Conservation (phyloP, 2,329 filamentous ascomycete species). For the Arthrocladium fulminans region DNA sequence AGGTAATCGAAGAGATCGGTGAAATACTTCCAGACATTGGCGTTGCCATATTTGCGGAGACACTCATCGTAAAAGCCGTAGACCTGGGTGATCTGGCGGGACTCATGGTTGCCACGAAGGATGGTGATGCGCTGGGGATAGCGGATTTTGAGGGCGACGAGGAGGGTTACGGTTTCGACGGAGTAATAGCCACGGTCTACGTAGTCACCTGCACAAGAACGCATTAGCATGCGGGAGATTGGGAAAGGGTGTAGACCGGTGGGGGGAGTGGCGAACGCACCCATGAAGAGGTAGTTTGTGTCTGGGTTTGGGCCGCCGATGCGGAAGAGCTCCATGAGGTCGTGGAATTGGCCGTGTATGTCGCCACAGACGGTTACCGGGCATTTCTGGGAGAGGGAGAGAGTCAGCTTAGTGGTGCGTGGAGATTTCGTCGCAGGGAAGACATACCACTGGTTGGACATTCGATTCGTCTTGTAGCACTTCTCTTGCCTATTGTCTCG, state of each 20-base stretch:
- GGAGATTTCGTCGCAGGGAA: not conserved
- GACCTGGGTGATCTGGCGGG: conserved; percentile 95
- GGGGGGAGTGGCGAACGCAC: conserved; percentile 42
- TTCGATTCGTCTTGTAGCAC: conserved; percentile 97
- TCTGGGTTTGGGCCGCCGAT: conserved; percentile 96
- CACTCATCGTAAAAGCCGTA: conserved; percentile 99
- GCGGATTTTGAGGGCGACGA: conserved; percentile 94
- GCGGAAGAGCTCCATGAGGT: conserved; percentile 98
- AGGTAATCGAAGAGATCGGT: conserved; percentile 99
- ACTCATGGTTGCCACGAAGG: conserved; percentile 97
- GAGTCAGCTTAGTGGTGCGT: not conserved
- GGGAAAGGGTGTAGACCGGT: conserved; percentile 14
- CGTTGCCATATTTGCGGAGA: conserved; percentile 96
- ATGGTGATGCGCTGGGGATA: conserved; percentile 98
- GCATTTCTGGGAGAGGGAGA: conserved; percentile 61
- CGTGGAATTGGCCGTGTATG: conserved; percentile 98
- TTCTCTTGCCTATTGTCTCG: conserved; percentile 64
- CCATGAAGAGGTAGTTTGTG: conserved; percentile 99
- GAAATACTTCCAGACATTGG: conserved; percentile 99
- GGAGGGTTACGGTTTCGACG: conserved; percentile 91
- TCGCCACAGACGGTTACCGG: conserved; percentile 97
- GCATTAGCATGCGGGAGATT: conserved; percentile 10
- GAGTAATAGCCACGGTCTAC: conserved; percentile 99
- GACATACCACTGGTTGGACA: conserved; percentile 86
- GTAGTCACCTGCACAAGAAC: conserved; percentile 76